Conservation (phyloP, 345 rosid species). For the Clausena lansium region DNA sequence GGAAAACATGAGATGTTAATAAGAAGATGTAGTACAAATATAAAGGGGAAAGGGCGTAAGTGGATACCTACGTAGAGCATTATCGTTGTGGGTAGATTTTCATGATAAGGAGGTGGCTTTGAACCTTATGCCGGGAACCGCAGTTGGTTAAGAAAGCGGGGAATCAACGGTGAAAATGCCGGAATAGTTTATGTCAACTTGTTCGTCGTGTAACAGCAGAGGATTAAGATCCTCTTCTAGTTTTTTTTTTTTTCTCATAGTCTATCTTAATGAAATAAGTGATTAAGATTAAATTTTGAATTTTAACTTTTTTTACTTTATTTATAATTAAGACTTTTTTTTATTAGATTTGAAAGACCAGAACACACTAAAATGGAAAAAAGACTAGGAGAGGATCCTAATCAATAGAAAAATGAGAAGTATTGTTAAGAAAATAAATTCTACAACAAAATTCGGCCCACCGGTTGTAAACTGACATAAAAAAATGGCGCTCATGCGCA, state of each 20-base stretch:
- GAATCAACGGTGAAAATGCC: background rate
- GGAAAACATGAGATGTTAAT: background rate
- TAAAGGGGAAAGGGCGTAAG: conserved; percentile 10
- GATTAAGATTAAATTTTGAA: no score
- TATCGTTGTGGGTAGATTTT: conserved; percentile 16
- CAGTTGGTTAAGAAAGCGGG: background rate
- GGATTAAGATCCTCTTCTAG: no score
- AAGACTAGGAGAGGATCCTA: no score
- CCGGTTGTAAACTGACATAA: background rate
- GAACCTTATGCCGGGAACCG: conserved; percentile 31
- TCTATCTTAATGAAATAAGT: no score
- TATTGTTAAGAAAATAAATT: background rate
- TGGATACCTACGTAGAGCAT: conserved; percentile 25
- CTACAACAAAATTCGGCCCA: background rate
- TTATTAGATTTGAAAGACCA: no score
- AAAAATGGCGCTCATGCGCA: background rate
- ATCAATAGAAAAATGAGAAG: background rate
- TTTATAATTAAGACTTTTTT: no score
- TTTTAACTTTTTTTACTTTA: no score
- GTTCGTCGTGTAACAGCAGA: background rate
- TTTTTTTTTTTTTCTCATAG: no score
- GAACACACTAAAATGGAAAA: no score
- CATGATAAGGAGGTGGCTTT: background rate
- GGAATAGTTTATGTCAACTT: no score
- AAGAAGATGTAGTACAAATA: background rate